Percentiles rank a stretch among this genome's conserved stretches.
phyloP scores from a whole-genome alignment of 2,329 filamentous ascomycete genomes.

The Hypomyces perniciosus region DNA sequence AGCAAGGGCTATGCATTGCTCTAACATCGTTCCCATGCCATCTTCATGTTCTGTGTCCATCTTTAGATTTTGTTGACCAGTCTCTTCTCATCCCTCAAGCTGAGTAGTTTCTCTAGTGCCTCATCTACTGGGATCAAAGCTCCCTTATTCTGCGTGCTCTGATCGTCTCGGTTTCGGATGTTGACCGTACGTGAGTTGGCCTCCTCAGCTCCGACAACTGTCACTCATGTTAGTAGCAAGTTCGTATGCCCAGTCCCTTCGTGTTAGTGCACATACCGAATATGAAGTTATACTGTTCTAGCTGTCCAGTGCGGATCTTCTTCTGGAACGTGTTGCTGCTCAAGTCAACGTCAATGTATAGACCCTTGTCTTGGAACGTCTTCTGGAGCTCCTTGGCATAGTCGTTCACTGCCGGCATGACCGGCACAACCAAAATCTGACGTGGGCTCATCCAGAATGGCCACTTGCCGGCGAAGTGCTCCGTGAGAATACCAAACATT shows the following conservation, averaged over 20 bases:
- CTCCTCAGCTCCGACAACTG: slow-evolving; percentile 59
- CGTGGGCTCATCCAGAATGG: slow-evolving; percentile 84
- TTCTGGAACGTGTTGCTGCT: slow-evolving; percentile 77
- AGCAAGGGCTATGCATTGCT: background rate
- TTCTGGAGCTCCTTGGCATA: slow-evolving; percentile 70
- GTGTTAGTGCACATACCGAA: slow-evolving; percentile 47
- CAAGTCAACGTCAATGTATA: slow-evolving; percentile 57
- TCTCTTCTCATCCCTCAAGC: slow-evolving; percentile 44
- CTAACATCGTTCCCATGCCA: background rate
- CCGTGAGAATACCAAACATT: slow-evolving; percentile 68
- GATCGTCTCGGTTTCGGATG: slow-evolving; percentile 59
- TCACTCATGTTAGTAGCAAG: background rate
- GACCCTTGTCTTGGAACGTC: slow-evolving; percentile 59
- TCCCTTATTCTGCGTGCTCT: slow-evolving; percentile 54
- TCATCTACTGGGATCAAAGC: slow-evolving; percentile 52
- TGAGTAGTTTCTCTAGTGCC: slow-evolving; percentile 49
- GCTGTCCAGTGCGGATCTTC: slow-evolving; percentile 78
- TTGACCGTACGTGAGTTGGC: slow-evolving; percentile 55
- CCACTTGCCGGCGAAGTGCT: slow-evolving; percentile 85
- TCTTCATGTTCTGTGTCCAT: background rate
- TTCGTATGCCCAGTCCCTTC: background rate
- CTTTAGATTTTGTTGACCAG: slow-evolving; percentile 30
- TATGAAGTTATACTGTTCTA: slow-evolving; percentile 79
- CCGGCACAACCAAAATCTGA: slow-evolving; percentile 55
- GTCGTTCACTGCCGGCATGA: slow-evolving; percentile 72